A percentile compares a stretch with the other conserved stretches of the same genome.
These are phyloP conservation scores for Fomitopsis serialis DNA, from an alignment of 768 basidiomycete genomes.

Conservation along the genomic window DNA sequence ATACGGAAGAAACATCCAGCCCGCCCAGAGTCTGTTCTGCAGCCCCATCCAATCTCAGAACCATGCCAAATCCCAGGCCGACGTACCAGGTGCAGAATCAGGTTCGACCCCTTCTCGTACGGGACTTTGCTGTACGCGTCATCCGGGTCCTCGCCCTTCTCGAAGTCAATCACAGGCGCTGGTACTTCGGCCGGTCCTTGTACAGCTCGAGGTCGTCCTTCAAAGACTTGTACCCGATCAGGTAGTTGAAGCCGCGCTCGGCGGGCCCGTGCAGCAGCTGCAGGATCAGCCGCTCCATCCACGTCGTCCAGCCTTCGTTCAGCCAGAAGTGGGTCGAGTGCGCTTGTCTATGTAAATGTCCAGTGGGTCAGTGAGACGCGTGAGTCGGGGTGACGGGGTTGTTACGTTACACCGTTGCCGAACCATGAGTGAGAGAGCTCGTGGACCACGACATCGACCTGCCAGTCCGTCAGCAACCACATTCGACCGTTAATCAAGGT, in stretches of 20 bases:
- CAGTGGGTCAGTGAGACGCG: neutral
- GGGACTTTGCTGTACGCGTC: conserved; percentile 72
- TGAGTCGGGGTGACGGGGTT: neutral
- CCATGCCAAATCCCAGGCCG: conserved; percentile 11
- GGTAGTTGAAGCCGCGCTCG: conserved; percentile 73
- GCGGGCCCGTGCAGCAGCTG: conserved; percentile 66
- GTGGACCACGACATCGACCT: conserved; percentile 81
- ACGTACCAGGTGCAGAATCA: conserved; percentile 74
- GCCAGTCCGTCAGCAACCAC: neutral
- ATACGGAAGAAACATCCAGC: conserved; percentile 78
- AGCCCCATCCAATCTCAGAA: neutral
- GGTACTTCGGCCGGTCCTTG: conserved; percentile 61
- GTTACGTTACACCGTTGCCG: conserved; percentile 82
- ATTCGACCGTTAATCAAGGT: neutral
- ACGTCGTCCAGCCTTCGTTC: conserved; percentile 93
- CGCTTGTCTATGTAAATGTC: conserved; percentile 42
- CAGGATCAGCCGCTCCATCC: conserved; percentile 79
- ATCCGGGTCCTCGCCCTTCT: conserved; percentile 71
- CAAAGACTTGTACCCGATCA: conserved; percentile 70
- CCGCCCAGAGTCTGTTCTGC: conserved; percentile 74
- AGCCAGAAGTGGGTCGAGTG: conserved; percentile 82
- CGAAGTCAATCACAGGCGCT: conserved; percentile 75
- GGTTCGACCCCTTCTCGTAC: conserved; percentile 88
- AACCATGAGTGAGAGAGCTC: conserved; percentile 88
- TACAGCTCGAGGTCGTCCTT: conserved; percentile 65